Conservation (phyloP, 805 yeast species). For the Candida sithepensis region DNA sequence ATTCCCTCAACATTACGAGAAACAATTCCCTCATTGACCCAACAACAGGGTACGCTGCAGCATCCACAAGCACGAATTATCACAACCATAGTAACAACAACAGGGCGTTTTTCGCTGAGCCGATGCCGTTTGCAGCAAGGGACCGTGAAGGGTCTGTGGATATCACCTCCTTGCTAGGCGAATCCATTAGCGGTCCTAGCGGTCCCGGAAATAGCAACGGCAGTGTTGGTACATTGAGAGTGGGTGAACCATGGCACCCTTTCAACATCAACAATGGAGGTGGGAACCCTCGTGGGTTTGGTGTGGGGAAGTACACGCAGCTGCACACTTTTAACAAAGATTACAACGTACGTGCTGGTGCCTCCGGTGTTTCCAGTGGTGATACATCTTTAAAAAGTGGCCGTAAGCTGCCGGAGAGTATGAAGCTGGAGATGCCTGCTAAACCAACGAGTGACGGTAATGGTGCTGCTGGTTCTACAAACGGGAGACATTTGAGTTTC, state of each 20-base stretch:
- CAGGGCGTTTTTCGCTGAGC: background rate
- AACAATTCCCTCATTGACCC: conserved; percentile 8
- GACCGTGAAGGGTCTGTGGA: conserved; percentile 20
- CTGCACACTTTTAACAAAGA: background rate
- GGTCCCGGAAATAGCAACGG: too few species aligned
- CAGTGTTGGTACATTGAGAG: too few species aligned
- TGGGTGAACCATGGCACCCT: conserved; percentile 25
- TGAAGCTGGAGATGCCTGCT: background rate
- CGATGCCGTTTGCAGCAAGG: background rate
- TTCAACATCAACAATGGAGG: conserved; percentile 4
- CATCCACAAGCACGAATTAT: background rate
- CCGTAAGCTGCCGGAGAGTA: background rate
- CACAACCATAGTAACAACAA: background rate
- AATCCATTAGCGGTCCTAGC: background rate
- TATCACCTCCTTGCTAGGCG: conserved; percentile 20
- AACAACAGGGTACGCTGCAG: background rate
- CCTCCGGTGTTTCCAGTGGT: too few species aligned
- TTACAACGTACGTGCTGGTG: background rate
- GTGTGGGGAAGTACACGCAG: background rate
- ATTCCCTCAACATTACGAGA: conserved; percentile 10
- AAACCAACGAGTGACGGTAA: too few species aligned
- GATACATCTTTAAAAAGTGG: too few species aligned
- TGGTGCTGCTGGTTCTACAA: background rate
- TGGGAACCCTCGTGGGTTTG: background rate
- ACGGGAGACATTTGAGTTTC: conserved; percentile 17